Evolutionary conservation across 148 eudicot genomes (phyloP), one percentile per base, ranked within the genome.

Genomic region (Persicaria maculosa): DNA sequence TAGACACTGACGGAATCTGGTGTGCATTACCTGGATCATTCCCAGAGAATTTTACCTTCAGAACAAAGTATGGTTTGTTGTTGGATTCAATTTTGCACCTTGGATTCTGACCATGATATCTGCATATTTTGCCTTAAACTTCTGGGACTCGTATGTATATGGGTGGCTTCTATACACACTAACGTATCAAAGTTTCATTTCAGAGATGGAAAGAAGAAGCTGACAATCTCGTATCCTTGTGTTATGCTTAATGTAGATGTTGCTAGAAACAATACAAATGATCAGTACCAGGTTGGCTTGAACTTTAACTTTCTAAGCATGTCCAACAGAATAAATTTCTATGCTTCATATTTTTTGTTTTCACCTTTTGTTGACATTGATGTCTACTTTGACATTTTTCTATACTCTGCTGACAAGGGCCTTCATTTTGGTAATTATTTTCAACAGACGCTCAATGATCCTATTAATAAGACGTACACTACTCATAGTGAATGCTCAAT

Each of bases 1-100:
- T 95, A 74, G 99, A 95, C 82, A 95, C 99, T 50, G 99, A 95
- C 79, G 99, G 99, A 75, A 95, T 95, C 77, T 95, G 99, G 99
- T 95, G 99, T 83, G 84, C 81, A 7, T 87, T 95, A 77, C 99
- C 99, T 47, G 99, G 96, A 70, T 92, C 99, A 57, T 95, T 95
- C 79, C 99, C 99, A 4, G 99, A 95, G 84, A 95, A 95, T 78
- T 95, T 85, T 79, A 92, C 97, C 61, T 92, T 95, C 73, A 89
- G 85, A 79, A 95, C 93, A 73, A 87, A 74, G 99, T 95, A 88
- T 52, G 80, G 74, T 77, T 74, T 79, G 62, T n/a, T 73, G 11
- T 72, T 50, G 44, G 40, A 54, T 54, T 70, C 45, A 47, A 43
- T 50, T 57, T 70, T 12, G 40, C 70, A 25, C 47, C 14, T 62